Conservation (phyloP, 1,139 yeast species). For the Yamadazyma spencermartinsiae region DNA sequence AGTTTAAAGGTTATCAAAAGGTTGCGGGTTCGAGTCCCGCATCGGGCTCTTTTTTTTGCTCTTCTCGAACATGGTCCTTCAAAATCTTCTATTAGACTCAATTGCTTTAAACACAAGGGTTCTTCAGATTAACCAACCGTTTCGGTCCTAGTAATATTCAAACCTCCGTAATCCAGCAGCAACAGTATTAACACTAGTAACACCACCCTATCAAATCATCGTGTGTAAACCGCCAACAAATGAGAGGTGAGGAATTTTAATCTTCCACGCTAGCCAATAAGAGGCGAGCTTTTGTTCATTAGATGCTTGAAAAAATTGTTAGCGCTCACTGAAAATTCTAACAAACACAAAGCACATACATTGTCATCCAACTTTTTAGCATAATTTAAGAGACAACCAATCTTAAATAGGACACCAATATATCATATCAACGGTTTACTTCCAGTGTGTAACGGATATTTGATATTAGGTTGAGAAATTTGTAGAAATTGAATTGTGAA, state of each 20-base stretch:
- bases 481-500: too few relatives aligned
- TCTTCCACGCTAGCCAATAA: slow-evolving; percentile 20
- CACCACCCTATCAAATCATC: slow-evolving; percentile 1
- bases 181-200: not conserved
- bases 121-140: too few relatives aligned
- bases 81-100: too few relatives aligned
- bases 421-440: not conserved
- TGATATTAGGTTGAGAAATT: too few relatives aligned
- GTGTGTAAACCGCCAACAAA: not conserved
- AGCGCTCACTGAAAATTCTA: slow-evolving; percentile 10
- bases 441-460: not conserved
- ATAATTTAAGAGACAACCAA: not conserved
- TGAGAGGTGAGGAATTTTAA: slow-evolving; percentile 3
- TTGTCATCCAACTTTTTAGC: not conserved
- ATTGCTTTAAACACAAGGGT: too few relatives aligned
- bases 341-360: not conserved
- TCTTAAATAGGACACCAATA: not conserved
- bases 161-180: not conserved
- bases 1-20: slow-evolving; percentile 13
- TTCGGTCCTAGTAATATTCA: too few relatives aligned
- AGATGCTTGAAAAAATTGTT: slow-evolving; percentile 15
- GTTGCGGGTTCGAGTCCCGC: slow-evolving; percentile 21
- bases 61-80: not conserved
- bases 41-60: slow-evolving; percentile 15
- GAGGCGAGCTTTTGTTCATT: slow-evolving; percentile 26